Evolutionary conservation across 2,329 filamentous ascomycete genomes (phyloP).

Genomic region (Parasarocladium wereldwijsianum): DNA sequence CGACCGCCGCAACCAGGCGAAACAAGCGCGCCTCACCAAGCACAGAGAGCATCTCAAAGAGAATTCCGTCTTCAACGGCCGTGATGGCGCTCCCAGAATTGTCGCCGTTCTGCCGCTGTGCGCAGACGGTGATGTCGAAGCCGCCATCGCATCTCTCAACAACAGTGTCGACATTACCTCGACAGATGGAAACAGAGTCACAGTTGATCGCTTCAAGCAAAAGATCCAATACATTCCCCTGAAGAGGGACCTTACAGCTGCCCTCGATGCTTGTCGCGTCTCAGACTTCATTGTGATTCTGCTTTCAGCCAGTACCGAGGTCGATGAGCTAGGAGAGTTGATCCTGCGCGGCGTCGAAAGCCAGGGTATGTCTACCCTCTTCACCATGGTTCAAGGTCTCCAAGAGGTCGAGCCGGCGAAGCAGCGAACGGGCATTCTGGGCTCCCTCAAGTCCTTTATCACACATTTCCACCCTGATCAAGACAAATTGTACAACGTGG

Average conservation of each 20-base stretch:
- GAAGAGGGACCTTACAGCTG: slow-evolving; percentile 57
- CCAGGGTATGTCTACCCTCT: slow-evolving; percentile 87
- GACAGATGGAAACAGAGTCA: slow-evolving; percentile 45
- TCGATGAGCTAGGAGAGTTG: slow-evolving; percentile 71
- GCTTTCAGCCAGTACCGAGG: slow-evolving; percentile 68
- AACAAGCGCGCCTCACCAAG: slow-evolving; percentile 75
- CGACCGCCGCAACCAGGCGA: slow-evolving; percentile 85
- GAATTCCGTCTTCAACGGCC: slow-evolving; percentile 69
- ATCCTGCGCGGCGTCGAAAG: slow-evolving; percentile 79
- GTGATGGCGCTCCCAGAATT: slow-evolving; percentile 73
- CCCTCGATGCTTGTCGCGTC: slow-evolving; percentile 71
- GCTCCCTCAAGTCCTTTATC: slow-evolving; percentile 82
- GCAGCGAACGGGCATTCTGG: slow-evolving; percentile 57
- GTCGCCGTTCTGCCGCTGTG: slow-evolving; percentile 82
- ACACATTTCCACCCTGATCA: slow-evolving; percentile 87
- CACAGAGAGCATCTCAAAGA: slow-evolving; percentile 70
- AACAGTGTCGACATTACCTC: slow-evolving; percentile 63
- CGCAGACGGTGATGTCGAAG: slow-evolving; percentile 49
- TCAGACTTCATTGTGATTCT: slow-evolving; percentile 88
- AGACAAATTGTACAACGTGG: slow-evolving; percentile 80
- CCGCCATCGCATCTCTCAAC: slow-evolving; percentile 58
- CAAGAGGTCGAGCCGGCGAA: slow-evolving; percentile 69
- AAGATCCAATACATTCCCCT: slow-evolving; percentile 75
- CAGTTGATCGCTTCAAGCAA: slow-evolving; percentile 87
- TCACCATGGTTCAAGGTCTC: slow-evolving; percentile 69